These are phyloP conservation scores for Alnus rubra DNA, from an alignment of 306 rosid species.

Conservation along the genomic window DNA sequence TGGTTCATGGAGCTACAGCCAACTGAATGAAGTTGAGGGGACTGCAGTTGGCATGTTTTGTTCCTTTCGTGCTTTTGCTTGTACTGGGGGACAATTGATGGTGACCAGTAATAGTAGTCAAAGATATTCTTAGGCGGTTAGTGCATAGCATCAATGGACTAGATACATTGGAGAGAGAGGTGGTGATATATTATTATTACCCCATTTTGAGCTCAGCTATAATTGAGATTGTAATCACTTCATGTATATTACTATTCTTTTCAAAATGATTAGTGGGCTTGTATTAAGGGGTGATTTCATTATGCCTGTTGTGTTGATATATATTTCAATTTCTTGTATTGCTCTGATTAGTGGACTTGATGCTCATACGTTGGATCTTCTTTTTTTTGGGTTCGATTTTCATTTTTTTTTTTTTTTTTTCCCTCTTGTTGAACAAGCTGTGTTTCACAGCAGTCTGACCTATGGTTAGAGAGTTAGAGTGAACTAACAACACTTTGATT, in stretches of 20 bases:
- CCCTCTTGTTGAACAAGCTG: neutral
- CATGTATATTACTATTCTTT: neutral
- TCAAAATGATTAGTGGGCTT: neutral
- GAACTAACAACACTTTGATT: neutral
- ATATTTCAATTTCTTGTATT: neutral
- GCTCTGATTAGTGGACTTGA: neutral
- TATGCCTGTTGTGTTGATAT: neutral
- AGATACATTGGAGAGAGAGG: neutral
- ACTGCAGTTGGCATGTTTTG: conserved; percentile 14
- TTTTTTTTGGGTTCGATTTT: neutral
- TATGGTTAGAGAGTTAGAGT: neutral
- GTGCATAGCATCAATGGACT: neutral
- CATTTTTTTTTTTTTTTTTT: neutral
- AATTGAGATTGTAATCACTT: conserved; percentile 1
- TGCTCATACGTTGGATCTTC: neutral
- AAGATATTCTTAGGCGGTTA: neutral
- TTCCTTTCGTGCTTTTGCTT: conserved; percentile 8
- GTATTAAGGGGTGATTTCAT: conserved; percentile 1
- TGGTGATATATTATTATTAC: neutral
- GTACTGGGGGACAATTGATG: conserved; percentile 9
- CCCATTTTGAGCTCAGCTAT: neutral
- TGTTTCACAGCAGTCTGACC: neutral
- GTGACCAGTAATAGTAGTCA: conserved; percentile 2
- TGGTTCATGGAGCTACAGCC: neutral
- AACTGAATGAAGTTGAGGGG: conserved; percentile 6